Conservation (phyloP, 1,284 basidiomycete species). For the Sanguinoderma infundibulare region DNA sequence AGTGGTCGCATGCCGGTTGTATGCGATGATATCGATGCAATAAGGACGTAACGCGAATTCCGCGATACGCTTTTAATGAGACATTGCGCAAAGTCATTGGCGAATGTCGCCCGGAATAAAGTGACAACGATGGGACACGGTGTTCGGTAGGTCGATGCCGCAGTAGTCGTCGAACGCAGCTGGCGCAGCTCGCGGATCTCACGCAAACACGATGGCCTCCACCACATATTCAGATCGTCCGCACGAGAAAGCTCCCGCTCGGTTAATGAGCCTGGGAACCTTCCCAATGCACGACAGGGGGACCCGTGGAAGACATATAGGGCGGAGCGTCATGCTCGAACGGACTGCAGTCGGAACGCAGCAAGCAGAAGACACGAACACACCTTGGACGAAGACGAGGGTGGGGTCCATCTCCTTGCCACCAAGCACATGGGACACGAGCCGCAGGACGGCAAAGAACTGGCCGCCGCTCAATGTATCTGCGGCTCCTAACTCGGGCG, state of each 20-base stretch:
- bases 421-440: slow-evolving; percentile 63
- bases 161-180: too few species aligned
- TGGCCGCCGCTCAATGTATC: slow-evolving; percentile 68
- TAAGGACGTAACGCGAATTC: too few species aligned
- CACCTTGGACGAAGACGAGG: slow-evolving; percentile 76
- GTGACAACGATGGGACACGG: too few species aligned
- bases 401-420: slow-evolving; percentile 63
- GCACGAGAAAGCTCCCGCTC: neutral
- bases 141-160: too few species aligned
- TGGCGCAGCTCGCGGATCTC: neutral
- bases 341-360: neutral
- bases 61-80: too few species aligned
- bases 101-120: too few species aligned
- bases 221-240: too few species aligned
- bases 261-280: slow-evolving; percentile 8
- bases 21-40: too few species aligned
- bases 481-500: slow-evolving; percentile 50
- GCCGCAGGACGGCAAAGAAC: slow-evolving; percentile 72
- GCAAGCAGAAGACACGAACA: slow-evolving; percentile 27
- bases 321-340: neutral
- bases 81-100: too few species aligned
- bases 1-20: too few species aligned
- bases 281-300: neutral
- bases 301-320: neutral
- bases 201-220: neutral